phyloP scores from a whole-genome alignment of 345 rosid species.

The Barbarea vulgaris region DNA sequence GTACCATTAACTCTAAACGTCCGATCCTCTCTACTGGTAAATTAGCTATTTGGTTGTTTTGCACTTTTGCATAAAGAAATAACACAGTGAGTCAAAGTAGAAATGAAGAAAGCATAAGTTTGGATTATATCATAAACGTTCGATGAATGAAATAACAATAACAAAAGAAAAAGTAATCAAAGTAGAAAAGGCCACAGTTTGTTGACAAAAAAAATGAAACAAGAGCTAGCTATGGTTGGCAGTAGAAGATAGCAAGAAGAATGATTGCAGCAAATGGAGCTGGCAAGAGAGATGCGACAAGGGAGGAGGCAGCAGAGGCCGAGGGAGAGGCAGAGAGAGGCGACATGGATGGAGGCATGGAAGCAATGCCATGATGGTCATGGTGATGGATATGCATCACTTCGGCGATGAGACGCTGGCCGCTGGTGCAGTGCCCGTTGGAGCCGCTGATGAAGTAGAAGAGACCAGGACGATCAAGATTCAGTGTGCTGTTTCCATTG shows the following conservation, averaged over 20 bases:
- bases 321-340: constrained; percentile 28
- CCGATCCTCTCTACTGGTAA: no score
- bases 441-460: constrained; percentile 79
- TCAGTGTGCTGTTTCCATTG: constrained; percentile 61
- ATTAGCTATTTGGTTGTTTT: no score
- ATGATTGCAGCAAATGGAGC: constrained; percentile 11
- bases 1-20: no score
- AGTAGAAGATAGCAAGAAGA: constrained; percentile 10
- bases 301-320: constrained; percentile 4
- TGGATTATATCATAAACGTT: neutral
- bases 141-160: neutral
- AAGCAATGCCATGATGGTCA: constrained; percentile 33
- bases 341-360: constrained; percentile 36
- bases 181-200: neutral
- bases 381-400: constrained; percentile 66
- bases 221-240: neutral
- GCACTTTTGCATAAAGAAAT: no score
- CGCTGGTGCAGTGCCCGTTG: constrained; percentile 59
- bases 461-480: constrained; percentile 69
- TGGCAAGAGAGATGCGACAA: neutral
- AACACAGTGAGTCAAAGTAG: no score
- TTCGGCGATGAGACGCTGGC: constrained; percentile 71
- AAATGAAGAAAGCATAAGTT: neutral
- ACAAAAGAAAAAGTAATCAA: neutral
- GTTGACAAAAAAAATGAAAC: constrained; percentile 2